Evolutionary conservation across 169 alveolate genomes (phyloP).

Genomic region (Eimeria brunetti): DNA sequence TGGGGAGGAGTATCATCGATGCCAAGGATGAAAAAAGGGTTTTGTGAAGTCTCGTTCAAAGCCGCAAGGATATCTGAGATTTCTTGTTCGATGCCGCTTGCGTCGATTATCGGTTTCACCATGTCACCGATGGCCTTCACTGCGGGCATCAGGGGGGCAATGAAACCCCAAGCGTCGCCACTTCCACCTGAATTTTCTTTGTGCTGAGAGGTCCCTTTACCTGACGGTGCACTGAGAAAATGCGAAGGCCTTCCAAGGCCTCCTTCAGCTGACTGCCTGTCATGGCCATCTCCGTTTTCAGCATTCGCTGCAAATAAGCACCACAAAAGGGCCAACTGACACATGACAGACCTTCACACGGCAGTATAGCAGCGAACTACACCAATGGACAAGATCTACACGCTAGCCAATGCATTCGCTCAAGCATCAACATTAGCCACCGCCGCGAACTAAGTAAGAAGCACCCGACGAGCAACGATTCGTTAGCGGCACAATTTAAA

Average conservation of each 20-base stretch:
- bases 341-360: background rate
- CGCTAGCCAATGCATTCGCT: background rate
- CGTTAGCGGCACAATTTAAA: background rate
- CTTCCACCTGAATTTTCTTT: background rate
- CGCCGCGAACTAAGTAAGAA: background rate
- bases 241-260: background rate
- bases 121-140: background rate
- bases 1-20: background rate
- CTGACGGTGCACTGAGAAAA: background rate
- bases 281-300: background rate
- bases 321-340: background rate
- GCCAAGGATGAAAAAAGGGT: conserved; percentile 20
- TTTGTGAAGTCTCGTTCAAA: background rate
- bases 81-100: background rate
- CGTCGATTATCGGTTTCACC: background rate
- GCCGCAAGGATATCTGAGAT: conserved; percentile 11
- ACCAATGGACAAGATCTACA: background rate
- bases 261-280: background rate
- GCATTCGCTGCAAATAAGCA: background rate
- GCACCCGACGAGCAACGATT: background rate
- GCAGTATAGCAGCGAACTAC: background rate
- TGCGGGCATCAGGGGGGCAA: background rate
- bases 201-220: background rate
- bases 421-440: background rate
- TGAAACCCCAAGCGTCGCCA: background rate